Percentiles rank a stretch among this genome's conserved stretches.
phyloP scores from a whole-genome alignment of 1,139 yeast species.

The Blastobotrys niveus region DNA sequence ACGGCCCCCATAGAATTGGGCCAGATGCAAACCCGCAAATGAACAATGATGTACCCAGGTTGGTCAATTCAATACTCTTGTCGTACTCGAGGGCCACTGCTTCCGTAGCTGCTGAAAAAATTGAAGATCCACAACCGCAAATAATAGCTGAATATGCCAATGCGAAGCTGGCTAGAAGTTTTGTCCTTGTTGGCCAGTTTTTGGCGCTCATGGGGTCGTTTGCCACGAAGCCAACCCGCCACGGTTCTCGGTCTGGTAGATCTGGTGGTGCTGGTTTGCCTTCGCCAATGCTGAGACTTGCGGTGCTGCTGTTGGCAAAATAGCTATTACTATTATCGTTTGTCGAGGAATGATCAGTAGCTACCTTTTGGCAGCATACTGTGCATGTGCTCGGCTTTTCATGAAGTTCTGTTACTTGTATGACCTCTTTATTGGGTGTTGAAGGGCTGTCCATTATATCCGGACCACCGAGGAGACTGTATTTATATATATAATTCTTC shows the following conservation, averaged over 20 bases:
- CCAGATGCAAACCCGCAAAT: conserved; percentile 80
- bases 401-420: no score
- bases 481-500: no score
- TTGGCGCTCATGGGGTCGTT: conserved; percentile 47
- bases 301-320: background rate
- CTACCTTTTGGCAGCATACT: no score
- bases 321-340: background rate
- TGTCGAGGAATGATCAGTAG: no score
- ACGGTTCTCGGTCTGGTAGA: conserved; percentile 40
- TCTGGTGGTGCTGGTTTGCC: conserved; percentile 86
- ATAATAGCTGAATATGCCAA: conserved; percentile 38
- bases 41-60: conserved; percentile 57
- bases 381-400: no score
- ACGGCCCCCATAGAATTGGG: conserved; percentile 73
- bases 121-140: conserved; percentile 42
- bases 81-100: conserved; percentile 30
- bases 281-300: conserved; percentile 77
- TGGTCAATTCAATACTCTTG: conserved; percentile 31
- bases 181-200: conserved; percentile 41
- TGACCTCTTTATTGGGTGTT: no score
- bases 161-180: conserved; percentile 30
- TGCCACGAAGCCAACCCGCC: conserved; percentile 50
- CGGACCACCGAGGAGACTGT: no score
- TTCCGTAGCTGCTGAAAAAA: conserved; percentile 37
- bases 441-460: no score